A percentile compares a stretch with the other conserved stretches of the same genome.
These are phyloP conservation scores for Physcomitrellopsis africana DNA, from an alignment of 225 moss, liverwort and hornwort genomes.

Conservation along the genomic window DNA sequence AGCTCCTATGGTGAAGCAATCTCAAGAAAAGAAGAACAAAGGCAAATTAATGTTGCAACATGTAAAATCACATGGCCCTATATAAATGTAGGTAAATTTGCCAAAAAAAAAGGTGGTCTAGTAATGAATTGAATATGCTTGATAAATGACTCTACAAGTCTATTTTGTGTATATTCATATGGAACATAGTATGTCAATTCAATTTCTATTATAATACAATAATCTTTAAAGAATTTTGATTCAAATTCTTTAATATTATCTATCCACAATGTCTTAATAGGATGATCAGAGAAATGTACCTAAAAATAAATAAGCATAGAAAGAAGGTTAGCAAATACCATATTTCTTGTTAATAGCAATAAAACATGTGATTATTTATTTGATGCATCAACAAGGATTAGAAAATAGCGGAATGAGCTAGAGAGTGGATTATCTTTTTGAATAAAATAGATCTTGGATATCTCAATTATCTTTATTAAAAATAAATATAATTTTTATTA, in stretches of 20 bases:
- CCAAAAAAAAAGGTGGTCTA: background rate
- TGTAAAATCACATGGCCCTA: background rate
- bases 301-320: background rate
- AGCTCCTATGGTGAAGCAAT: background rate
- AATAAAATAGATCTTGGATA: background rate
- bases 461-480: no score
- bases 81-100: background rate
- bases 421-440: background rate
- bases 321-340: constrained; percentile 4
- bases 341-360: background rate
- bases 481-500: no score
- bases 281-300: background rate
- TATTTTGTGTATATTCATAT: constrained; percentile 3
- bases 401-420: background rate
- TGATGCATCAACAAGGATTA: constrained; percentile 2
- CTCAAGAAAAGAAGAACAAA: background rate
- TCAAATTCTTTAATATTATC: background rate
- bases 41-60: background rate
- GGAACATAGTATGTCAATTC: background rate
- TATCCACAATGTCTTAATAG: background rate
- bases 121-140: background rate
- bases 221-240: background rate
- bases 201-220: background rate
- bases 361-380: constrained; percentile 2
- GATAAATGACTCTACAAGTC: constrained; percentile 4